Evolutionary conservation across 192 early-diverging fungal species (phyloP).

Genomic region (Podila verticillata): DNA sequence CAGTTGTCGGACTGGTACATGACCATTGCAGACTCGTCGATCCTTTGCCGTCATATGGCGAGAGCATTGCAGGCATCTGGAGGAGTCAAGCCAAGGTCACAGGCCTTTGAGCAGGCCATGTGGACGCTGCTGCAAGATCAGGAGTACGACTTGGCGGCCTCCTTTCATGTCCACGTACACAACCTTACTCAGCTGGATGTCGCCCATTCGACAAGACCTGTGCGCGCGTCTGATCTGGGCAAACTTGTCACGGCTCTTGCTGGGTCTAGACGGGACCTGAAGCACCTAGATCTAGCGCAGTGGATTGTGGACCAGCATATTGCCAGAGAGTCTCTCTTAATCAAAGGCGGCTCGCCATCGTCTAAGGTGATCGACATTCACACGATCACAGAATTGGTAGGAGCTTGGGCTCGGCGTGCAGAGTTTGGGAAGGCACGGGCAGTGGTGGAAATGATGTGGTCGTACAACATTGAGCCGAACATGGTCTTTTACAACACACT

Average conservation of each 20-base stretch:
- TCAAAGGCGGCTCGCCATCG: neutral
- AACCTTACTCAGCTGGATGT: neutral
- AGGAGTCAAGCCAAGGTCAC: neutral
- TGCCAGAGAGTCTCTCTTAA: neutral
- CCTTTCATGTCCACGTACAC: conserved; percentile 15
- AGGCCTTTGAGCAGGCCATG: conserved; percentile 8
- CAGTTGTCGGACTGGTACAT: conserved; percentile 39
- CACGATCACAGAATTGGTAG: conserved; percentile 21
- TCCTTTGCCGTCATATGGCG: conserved; percentile 11
- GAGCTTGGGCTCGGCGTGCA: conserved; percentile 31
- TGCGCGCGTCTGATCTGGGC: conserved; percentile 1
- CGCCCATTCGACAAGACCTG: neutral
- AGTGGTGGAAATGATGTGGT: conserved; percentile 17
- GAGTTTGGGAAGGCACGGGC: conserved; percentile 11
- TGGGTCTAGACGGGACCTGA: conserved; percentile 2
- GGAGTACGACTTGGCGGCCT: conserved; percentile 21
- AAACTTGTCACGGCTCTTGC: conserved; percentile 14
- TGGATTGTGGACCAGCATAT: conserved; percentile 38
- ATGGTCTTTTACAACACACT: conserved; percentile 50
- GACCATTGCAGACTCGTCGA: conserved; percentile 8
- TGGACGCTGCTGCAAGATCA: conserved; percentile 9
- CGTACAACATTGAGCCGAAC: conserved; percentile 18
- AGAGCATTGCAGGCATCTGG: conserved; percentile 9
- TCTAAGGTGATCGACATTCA: conserved; percentile 8
- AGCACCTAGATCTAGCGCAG: conserved; percentile 22